A percentile compares a stretch with the other conserved stretches of the same genome.
phyloP scores from a whole-genome alignment of 2,329 filamentous ascomycete genomes.

The Bipolaris oryzae region DNA sequence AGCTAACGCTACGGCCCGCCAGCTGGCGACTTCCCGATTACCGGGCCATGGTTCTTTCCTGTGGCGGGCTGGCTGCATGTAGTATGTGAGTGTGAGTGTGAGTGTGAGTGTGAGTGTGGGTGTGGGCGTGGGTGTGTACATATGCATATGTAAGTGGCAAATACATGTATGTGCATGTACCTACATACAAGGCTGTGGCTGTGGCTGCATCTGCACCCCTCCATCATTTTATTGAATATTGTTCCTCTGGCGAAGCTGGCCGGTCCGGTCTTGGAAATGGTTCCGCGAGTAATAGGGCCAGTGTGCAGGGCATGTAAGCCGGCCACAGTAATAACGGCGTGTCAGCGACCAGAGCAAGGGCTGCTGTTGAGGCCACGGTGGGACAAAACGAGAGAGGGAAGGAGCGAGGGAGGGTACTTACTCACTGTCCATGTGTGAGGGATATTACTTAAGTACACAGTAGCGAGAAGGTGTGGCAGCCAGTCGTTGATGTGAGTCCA shows the following conservation, averaged over 20 bases:
- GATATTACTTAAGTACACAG: too few species aligned
- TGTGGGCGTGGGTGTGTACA: too few species aligned
- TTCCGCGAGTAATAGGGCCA: constrained; percentile 5
- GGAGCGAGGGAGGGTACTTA: too few species aligned
- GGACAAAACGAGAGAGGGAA: too few species aligned
- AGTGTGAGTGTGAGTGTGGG: too few species aligned
- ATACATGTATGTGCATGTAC: neutral
- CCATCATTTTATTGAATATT: neutral
- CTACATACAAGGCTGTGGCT: neutral
- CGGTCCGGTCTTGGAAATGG: neutral
- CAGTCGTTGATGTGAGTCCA: too few species aligned
- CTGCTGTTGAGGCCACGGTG: neutral
- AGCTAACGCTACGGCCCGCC: constrained; percentile 27
- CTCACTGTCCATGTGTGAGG: too few species aligned
- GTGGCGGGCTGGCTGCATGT: neutral
- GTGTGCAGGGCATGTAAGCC: constrained; percentile 5
- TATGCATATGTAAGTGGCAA: neutral
- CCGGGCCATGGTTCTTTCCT: constrained; percentile 1
- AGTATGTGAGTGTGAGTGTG: too few species aligned
- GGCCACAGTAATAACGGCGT: neutral
- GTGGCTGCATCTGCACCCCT: neutral
- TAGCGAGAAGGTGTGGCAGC: too few species aligned
- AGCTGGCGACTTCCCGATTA: constrained; percentile 16
- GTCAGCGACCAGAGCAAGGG: neutral
- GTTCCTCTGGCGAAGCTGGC: constrained; percentile 4